Percentiles rank a stretch among this genome's conserved stretches.
Conservation (phyloP, 768 basidiomycete genomes). For the Serpula lacrymans region DNA sequence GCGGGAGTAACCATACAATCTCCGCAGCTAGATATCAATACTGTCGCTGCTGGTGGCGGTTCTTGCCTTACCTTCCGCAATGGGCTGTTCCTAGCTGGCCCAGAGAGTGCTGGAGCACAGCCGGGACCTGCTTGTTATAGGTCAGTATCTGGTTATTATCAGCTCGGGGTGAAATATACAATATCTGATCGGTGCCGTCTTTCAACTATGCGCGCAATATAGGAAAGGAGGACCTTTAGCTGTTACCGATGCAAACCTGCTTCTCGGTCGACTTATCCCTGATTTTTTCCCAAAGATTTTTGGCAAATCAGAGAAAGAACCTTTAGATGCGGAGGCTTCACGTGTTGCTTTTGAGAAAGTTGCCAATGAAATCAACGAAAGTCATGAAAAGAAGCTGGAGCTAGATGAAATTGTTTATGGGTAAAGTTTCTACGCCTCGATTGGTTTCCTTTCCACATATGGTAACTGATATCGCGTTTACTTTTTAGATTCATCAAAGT, state of each 20-base stretch:
- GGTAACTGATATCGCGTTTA: not conserved
- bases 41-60: constrained; percentile 93
- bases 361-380: constrained; percentile 66
- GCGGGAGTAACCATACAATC: constrained; percentile 91
- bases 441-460: not conserved
- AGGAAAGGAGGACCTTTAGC: constrained; percentile 92
- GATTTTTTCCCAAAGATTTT: constrained; percentile 96
- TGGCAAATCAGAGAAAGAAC: constrained; percentile 83
- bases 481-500: constrained; percentile 84
- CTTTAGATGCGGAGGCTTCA: constrained; percentile 75
- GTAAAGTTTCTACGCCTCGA: constrained; percentile 36
- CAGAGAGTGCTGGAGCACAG: constrained; percentile 90
- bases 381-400: constrained; percentile 52
- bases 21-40: constrained; percentile 93
- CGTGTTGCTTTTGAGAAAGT: constrained; percentile 63
- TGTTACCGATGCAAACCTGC: constrained; percentile 89
- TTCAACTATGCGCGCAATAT: constrained; percentile 4
- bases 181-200: not conserved
- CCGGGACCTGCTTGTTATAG: constrained; percentile 92
- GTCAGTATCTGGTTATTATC: constrained; percentile 41
- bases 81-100: constrained; percentile 87
- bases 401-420: constrained; percentile 90
- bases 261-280: constrained; percentile 85
- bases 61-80: constrained; percentile 87
- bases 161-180: not conserved